phyloP scores from a whole-genome alignment of 306 rosid species.

The Inga laurina region DNA sequence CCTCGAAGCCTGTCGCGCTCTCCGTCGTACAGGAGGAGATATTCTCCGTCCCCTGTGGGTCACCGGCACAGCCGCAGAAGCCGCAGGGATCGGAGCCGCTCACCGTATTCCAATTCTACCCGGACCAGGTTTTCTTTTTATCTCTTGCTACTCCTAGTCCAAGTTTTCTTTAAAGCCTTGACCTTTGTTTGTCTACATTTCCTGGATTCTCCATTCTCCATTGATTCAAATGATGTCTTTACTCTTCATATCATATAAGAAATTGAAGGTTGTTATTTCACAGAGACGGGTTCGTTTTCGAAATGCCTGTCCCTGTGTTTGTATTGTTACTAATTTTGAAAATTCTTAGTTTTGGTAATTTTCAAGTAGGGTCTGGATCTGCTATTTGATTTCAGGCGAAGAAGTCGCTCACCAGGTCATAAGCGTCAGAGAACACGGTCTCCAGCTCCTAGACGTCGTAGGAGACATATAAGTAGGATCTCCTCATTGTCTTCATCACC shows the following conservation, averaged over 20 bases:
- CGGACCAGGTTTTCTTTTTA: constrained; percentile 26
- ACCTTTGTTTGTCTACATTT: background rate
- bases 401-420: constrained; percentile 47
- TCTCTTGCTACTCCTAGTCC: background rate
- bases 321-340: background rate
- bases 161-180: background rate
- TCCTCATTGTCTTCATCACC: constrained; percentile 58
- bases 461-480: constrained; percentile 39
- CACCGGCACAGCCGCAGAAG: constrained; percentile 45
- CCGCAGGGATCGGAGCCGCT: constrained; percentile 48
- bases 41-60: constrained; percentile 25
- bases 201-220: background rate
- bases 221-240: background rate
- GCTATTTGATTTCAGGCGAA: constrained; percentile 34
- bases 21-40: background rate
- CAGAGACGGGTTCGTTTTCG: background rate
- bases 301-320: background rate
- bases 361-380: background rate
- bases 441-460: constrained; percentile 44
- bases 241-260: background rate
- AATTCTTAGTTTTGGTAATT: background rate
- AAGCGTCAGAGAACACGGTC: constrained; percentile 46
- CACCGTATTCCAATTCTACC: constrained; percentile 40
- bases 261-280: background rate
- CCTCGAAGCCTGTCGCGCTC: background rate